Base-by-base conservation (phyloP, 2,329 filamentous ascomycete genomes). In the Bretziella fagacearum region DNA sequence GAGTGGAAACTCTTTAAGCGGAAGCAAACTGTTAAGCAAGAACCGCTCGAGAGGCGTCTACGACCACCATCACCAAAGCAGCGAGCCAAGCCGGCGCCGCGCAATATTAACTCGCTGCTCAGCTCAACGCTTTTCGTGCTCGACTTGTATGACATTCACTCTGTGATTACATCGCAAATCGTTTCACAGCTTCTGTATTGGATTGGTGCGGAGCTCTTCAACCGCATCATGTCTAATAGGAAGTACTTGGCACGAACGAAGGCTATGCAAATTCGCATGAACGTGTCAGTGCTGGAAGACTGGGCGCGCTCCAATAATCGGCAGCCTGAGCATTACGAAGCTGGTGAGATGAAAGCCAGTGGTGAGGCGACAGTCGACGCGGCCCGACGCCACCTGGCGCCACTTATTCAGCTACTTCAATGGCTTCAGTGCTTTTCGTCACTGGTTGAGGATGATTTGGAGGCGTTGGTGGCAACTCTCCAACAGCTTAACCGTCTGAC, bases 261-360 rank as follows among this genome's bases (percentile, higher is more conserved):
- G 62, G 91, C 91, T 3, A 98, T 98, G 91, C 91, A 98, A 61
- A 96, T 98, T 55, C 84, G 91, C 54, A 96, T 98, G 87, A 98
- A 98, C 59, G 78, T 98, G 5, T 96, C 91, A 0, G 81, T 79
- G 6, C 67, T 98, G 17, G 91, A 98, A 61, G 91, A 98, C 58
- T 98, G 91, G 91, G 89, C 91, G 1, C 74, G 89, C 25, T 73
- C 76, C 13, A 98, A 98, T 63, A 96, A 94, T 59, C 77, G 91
- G 23, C 81, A 93, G 55, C 86, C 91, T 1, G 91, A 96, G 58
- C 89, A 96, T 62, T 96, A 85, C 60, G 89, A 98, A 61, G 81
- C 86, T 55, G 89, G 89, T 15, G 87, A 89, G 46, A 87, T 84
- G 62, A 81, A 73, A 15, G 78, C 83, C 5, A 84, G 79, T 1